These are phyloP conservation scores for Termitomyces sp. DNA, from an alignment of 768 basidiomycete genomes.

Conservation along the genomic window DNA sequence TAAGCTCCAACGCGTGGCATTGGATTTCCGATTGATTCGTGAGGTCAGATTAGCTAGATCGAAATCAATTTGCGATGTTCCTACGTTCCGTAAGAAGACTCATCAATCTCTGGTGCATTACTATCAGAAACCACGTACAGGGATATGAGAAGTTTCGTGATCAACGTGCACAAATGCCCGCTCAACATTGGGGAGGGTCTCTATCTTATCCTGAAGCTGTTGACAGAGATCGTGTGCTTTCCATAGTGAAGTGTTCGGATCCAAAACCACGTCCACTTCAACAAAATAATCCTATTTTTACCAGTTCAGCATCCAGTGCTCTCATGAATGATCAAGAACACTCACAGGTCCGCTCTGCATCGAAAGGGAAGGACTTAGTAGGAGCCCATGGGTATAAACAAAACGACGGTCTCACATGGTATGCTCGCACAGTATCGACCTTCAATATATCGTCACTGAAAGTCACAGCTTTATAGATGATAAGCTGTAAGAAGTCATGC, in stretches of 20 bases:
- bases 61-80: conserved; percentile 41
- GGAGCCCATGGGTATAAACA: conserved; percentile 1
- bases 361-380: neutral
- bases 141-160: conserved; percentile 81
- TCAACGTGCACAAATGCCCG: conserved; percentile 95
- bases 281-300: conserved; percentile 75
- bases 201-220: conserved; percentile 82
- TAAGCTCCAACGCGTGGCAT: too few relatives aligned
- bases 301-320: neutral
- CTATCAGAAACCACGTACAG: conserved; percentile 24
- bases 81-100: conserved; percentile 17
- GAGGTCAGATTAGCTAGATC: neutral
- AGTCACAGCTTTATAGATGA: conserved; percentile 90
- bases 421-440: conserved; percentile 90
- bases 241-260: conserved; percentile 82
- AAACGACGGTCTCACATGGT: conserved; percentile 54
- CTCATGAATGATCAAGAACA: conserved; percentile 1
- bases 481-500: conserved; percentile 82
- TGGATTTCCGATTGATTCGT: too few relatives aligned
- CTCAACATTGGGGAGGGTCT: conserved; percentile 84
- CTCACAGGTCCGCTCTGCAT: conserved; percentile 67
- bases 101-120: conserved; percentile 1
- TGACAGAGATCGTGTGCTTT: conserved; percentile 85
- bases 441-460: conserved; percentile 83
- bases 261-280: conserved; percentile 94